Evolutionary conservation across 2,329 filamentous ascomycete species (phyloP), one percentile per base, ranked within the genome.

Genomic region (Nothophoma quercina): DNA sequence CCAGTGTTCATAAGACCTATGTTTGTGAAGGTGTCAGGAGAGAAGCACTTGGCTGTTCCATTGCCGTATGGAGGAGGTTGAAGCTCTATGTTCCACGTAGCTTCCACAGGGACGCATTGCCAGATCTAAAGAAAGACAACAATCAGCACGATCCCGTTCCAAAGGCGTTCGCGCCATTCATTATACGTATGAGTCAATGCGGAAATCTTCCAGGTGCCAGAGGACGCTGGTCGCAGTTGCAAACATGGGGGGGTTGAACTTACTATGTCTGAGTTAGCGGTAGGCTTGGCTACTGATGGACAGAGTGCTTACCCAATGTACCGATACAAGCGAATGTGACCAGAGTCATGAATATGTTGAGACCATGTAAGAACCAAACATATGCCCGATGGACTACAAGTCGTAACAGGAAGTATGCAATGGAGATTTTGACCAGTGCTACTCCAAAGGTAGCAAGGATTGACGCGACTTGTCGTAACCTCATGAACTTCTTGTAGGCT

Each of bases 391-490:
- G 67, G 8, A 73, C 40, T 1, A 77, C 75, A 10, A 81, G 65
- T 28, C 79, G 70, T 47, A 81, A 63, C 8, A 83, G 65, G 57
- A 81, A 79, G 23, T 78, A 73, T 4, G 73, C 77, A 22, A 81
- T 75, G 0, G 79, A 81, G 7, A 83, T 72, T 61, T 82, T 83
- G 59, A 81, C 75, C 1, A 75, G 58, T n/a, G 75, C 72, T 2
- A 79, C 74, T 0, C 76, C 80, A 6, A 78, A 58, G 53, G 81
- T 76, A 19, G 79, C 71, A 32, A 81, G 66, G 41, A 84, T 67
- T 3, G 77, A 77, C 52, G 83, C 77, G 36, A 77, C 74, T 51
- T 68, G 70, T 6, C 74, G 71, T 32, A 78, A 75, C 35, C 79
- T 77, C 2, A 70, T 56, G 43, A 79, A 77, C 2, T 65, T 58